phyloP scores from a whole-genome alignment of 352 stramenopile genomes.

The Phytophthora hibernalis region DNA sequence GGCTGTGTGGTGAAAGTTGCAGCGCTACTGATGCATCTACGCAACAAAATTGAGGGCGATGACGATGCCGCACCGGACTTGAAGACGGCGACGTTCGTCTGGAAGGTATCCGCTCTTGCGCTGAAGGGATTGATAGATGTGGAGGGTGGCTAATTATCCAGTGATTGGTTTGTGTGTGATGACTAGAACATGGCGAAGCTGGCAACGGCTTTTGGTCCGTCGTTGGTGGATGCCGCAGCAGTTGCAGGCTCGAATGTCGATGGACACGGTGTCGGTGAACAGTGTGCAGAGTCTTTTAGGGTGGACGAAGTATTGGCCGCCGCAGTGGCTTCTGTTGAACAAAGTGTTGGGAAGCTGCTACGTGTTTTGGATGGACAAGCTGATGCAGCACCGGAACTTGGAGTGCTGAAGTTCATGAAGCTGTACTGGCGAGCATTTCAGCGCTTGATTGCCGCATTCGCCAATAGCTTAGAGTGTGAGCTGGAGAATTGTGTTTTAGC shows the following conservation, averaged over 20 bases:
- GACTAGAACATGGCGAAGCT: constrained; percentile 57
- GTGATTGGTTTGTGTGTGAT: constrained; percentile 1
- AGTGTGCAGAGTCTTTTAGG: constrained; percentile 22
- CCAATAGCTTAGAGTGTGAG: constrained; percentile 34
- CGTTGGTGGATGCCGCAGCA: constrained; percentile 10
- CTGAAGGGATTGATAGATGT: not conserved
- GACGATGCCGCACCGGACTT: constrained; percentile 31
- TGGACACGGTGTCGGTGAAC: not conserved
- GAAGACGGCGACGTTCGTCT: constrained; percentile 56
- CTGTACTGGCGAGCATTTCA: constrained; percentile 71
- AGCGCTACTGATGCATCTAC: constrained; percentile 28
- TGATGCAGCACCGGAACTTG: constrained; percentile 1
- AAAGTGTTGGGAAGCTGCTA: constrained; percentile 28
- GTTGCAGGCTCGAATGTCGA: not conserved
- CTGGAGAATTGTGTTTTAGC: constrained; percentile 52
- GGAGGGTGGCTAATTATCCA: not conserved
- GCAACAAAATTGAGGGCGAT: constrained; percentile 21
- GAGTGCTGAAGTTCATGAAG: constrained; percentile 53
- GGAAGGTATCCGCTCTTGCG: constrained; percentile 40
- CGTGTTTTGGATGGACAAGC: constrained; percentile 6
- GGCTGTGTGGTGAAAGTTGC: constrained; percentile 24
- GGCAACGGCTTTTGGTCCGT: constrained; percentile 33
- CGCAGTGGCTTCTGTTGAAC: constrained; percentile 41
- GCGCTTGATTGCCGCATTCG: constrained; percentile 49
- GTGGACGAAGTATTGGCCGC: constrained; percentile 42